Base-by-base conservation (phyloP, 257 asterid species). In the Gardenia jasminoides region DNA sequence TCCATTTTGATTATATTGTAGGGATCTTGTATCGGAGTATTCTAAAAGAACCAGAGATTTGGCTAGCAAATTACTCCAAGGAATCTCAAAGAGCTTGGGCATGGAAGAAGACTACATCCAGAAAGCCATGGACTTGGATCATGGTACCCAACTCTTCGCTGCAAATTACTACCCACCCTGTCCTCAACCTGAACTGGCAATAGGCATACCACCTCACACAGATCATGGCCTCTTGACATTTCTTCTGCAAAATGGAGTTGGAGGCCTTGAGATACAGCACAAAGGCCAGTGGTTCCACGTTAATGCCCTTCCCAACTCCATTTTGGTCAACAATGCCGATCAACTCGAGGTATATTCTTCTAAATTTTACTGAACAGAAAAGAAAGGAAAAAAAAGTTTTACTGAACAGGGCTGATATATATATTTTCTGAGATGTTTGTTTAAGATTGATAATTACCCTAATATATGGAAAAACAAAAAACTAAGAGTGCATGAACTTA, bases 211-310 rank as follows among this genome's bases (percentile, higher is more conserved):
- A 15, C 90, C 96, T 0, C 98, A 93, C 80, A 89, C 98, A 0
- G 96, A 93, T 52, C 97, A 90, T 70, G 97, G 98, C 16, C 96
- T 93, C 48, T 79, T 93, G 58, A 92, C 97, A 24, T 83, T 93
- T 66, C 91, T 93, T 67, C 78, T 90, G 0, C 83, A 91, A 74
- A 93, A 91, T 80, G 88, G 79, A 47, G 91, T 89, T 0, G 87
- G 87, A 2, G 98, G 96, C 3, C 85, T 93, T 1, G 91, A 93
- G 76, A 84, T 93, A 52, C 92, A 88, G 22, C 92, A 89, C 26
- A 65, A 77, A 1, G 93, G 92, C 3, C 77, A 75, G 56, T 92
- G 98, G 98, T 24, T 92, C 17, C 58, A 85, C 20, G 92, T 92
- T 11, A 70, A 78, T 72, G 79, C 90, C 64, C 56, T 82, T 24